Percentiles rank a stretch among this genome's conserved stretches.
Conservation (phyloP, 176 grass and related monocot genomes). For the Echinochloa phyllopogon region DNA sequence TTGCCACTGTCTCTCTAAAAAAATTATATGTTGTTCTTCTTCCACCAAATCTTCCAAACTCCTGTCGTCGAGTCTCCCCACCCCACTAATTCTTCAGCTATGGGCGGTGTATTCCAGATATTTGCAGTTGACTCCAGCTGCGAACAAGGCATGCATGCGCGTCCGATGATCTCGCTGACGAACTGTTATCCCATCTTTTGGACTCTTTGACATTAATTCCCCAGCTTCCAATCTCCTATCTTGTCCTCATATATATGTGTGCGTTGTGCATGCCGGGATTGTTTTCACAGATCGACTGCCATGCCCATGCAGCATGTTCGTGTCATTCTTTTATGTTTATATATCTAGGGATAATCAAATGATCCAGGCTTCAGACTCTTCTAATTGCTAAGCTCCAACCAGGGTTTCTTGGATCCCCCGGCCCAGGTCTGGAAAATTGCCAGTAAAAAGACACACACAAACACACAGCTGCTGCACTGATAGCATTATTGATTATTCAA, state of each 20-base stretch:
- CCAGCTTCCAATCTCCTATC: background rate
- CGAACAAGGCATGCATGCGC: background rate
- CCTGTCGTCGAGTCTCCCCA: no score
- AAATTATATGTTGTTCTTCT: background rate
- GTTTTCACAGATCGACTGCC: background rate
- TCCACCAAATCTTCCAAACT: no score
- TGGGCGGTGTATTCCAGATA: background rate
- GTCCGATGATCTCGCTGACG: conserved; percentile 33
- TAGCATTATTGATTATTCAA: conserved; percentile 9
- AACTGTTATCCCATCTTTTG: conserved; percentile 33
- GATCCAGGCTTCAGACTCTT: background rate
- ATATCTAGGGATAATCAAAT: background rate
- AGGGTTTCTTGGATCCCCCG: background rate
- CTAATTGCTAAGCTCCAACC: background rate
- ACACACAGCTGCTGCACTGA: background rate
- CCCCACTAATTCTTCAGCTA: no score
- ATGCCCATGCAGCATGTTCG: background rate
- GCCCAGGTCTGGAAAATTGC: background rate
- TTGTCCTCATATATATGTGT: no score
- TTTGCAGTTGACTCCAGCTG: conserved; percentile 25
- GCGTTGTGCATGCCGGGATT: background rate
- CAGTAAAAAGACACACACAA: background rate
- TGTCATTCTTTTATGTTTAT: conserved; percentile 3
- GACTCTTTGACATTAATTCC: background rate
- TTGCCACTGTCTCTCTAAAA: no score